Evolutionary conservation across 768 basidiomycete species (phyloP), one percentile per base, ranked within the genome.

Genomic region (Boletus sp.): DNA sequence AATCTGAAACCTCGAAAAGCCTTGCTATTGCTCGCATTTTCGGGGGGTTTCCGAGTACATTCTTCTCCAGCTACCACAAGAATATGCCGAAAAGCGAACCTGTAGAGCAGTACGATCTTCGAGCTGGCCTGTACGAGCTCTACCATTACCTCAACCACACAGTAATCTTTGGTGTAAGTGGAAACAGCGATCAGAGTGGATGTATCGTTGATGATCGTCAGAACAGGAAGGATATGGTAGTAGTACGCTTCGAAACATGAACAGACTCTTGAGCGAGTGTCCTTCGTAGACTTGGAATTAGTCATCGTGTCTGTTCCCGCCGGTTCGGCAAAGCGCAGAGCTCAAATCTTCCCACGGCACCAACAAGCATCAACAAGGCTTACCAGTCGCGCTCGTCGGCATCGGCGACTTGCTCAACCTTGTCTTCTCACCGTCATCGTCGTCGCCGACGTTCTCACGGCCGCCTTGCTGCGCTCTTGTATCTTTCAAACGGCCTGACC

Each of bases 131-230:
- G n/a, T 92, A 92, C 61, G 83, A 90, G 68, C 71, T 92, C 29
- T 92, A 88, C 60, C 90, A 92, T 70, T 90, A 90, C 65, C 73
- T 92, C 60, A 92, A 92, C 63, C 90, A 92, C 64, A 89, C 90
- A 0, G 73, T 89, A 5, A 68, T 92, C 5, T 92, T 92, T 65
- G 88, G 88, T 57, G 90, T 90, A 66, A 74, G 86, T 75, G 9
- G 35, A 42, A 18, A 9, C 10, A 36, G 1, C 6, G 10, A 2
- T 14, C 7, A 9, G 20, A 3, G 9, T 9, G 39, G 18, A 10
- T 1, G 35, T n/a, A 8, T 36, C 29, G 8, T 35, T 54, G 15
- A 49, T 32, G 41, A 52, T 28, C n/a, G 37, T 56, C 17, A 4
- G 45, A 33, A 47, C 58, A 77, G 78, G 74, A 75, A 17, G 74